Evolutionary conservation across 2,329 filamentous ascomycete genomes (phyloP), one percentile per base, ranked within the genome.

Genomic region (Sarocladium strictum): DNA sequence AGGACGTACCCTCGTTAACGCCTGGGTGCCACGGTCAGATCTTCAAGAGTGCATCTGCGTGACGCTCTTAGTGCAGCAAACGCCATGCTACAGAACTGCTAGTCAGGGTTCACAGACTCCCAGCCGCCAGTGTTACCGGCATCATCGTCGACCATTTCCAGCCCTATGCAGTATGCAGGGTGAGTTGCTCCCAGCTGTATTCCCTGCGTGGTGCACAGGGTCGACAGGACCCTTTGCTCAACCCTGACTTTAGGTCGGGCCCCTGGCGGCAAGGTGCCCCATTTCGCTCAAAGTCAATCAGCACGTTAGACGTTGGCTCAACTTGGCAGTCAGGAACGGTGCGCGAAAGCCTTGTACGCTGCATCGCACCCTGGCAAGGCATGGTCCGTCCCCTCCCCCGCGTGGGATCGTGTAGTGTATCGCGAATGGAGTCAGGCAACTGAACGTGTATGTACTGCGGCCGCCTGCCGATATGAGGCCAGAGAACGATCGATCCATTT

Each of bases 271-370:
- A n/a, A 14, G 14, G 33, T 7, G 47, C 26, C 27, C 47, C 47
- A 51, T 26, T 21, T 15, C 43, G 27, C 29, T 15, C 9, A 29
- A 9, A 35, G 47, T 23, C 26, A 21, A 21, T 5, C 26, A 35
- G 4, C 47, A 21, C 10, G 15, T 23, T 47, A n/a, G 43, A 27
- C 24, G 14, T 15, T 29, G 43, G 43, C 14, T 27, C 23, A 47
- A 47, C 43, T 47, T 47, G 43, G 43, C 43, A 43, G 24, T 10
- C 43, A 47, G 43, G 43, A 47, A 47, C 43, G 21, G n/a, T 17
- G 21, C 12, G 21, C 12, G 23, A 47, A 27, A 47, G 43, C 43
- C 14, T 29, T 29, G 43, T 29, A 12, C 43, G 10, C 35, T 33
- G 27, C 47, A 51, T 32, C 17, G 47, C 17, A 35, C 47, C 47